Percentiles rank a stretch among this genome's conserved stretches.
phyloP scores from a whole-genome alignment of 352 stramenopile species.

The Globisporangium iwayamae region DNA sequence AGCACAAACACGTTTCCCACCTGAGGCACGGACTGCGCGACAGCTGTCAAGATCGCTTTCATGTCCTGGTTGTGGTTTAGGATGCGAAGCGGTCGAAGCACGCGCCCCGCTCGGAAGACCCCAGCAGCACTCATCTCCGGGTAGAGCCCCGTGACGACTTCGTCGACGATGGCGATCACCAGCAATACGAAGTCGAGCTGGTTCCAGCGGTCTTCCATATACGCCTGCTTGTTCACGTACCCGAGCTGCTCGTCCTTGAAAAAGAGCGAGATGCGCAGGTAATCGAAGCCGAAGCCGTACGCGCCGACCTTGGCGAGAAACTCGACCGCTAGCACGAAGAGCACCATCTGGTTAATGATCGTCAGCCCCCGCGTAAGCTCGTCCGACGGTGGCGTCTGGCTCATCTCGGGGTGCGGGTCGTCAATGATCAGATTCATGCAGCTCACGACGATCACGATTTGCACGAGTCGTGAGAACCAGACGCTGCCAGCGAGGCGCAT shows the following conservation, averaged over 20 bases:
- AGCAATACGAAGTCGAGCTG: slow-evolving; percentile 65
- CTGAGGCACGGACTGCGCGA: slow-evolving; percentile 65
- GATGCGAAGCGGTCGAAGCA: slow-evolving; percentile 64
- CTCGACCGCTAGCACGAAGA: slow-evolving; percentile 53
- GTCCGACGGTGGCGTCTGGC: slow-evolving; percentile 30
- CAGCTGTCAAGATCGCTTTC: slow-evolving; percentile 66
- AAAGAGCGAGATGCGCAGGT: slow-evolving; percentile 54
- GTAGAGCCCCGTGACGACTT: slow-evolving; percentile 45
- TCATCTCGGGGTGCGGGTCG: slow-evolving; percentile 66
- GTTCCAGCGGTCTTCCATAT: slow-evolving; percentile 80
- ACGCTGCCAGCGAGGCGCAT: slow-evolving; percentile 24
- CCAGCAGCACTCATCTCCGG: slow-evolving; percentile 38
- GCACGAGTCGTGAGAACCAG: slow-evolving; percentile 55
- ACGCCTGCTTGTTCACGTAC: slow-evolving; percentile 60
- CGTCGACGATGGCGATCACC: slow-evolving; percentile 51
- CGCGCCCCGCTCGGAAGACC: slow-evolving; percentile 65
- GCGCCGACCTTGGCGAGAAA: slow-evolving; percentile 58
- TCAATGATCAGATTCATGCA: slow-evolving; percentile 70
- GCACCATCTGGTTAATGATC: slow-evolving; percentile 39
- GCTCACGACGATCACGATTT: slow-evolving; percentile 70
- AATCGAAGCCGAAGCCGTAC: slow-evolving; percentile 58
- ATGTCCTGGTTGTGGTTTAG: slow-evolving; percentile 78
- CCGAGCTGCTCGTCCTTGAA: slow-evolving; percentile 59
- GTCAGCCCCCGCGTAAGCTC: slow-evolving; percentile 30
- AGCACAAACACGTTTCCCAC: slow-evolving; percentile 72